phyloP scores from a whole-genome alignment of 257 asterid species.

The Solanum arcanum region DNA sequence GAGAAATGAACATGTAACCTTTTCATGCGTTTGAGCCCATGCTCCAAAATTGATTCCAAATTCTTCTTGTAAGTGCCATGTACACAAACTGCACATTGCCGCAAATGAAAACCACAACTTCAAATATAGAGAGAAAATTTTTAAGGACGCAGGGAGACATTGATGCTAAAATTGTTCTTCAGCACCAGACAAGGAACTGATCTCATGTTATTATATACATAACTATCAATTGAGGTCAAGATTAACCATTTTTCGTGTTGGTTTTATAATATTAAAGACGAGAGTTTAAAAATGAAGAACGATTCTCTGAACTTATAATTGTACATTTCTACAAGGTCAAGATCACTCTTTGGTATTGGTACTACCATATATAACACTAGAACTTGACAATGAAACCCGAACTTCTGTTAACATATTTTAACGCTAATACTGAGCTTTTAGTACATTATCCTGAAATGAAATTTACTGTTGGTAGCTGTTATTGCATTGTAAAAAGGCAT shows the following conservation, averaged over 20 bases:
- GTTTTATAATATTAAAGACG: no score
- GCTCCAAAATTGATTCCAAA: conserved; percentile 64
- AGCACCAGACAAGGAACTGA: neutral
- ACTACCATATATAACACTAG: no score
- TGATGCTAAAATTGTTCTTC: neutral
- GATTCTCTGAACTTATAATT: no score
- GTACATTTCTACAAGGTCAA: no score
- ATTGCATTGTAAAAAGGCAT: neutral
- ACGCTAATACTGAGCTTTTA: neutral
- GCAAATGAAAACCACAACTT: neutral
- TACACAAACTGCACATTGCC: conserved; percentile 59
- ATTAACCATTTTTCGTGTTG: no score
- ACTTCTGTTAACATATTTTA: neutral
- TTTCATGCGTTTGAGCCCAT: conserved; percentile 87
- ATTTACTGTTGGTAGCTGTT: neutral
- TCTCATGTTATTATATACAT: neutral
- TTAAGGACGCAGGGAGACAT: neutral
- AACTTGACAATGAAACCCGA: no score
- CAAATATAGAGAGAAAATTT: neutral
- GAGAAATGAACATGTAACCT: conserved; percentile 93
- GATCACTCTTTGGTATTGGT: no score
- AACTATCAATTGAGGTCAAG: neutral
- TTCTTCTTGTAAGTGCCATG: conserved; percentile 82
- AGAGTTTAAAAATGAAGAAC: no score
- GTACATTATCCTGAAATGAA: neutral